A percentile compares a stretch with the other conserved stretches of the same genome.
Conservation (phyloP, 2,329 filamentous ascomycete genomes). For the Botrytis hyacinthi region DNA sequence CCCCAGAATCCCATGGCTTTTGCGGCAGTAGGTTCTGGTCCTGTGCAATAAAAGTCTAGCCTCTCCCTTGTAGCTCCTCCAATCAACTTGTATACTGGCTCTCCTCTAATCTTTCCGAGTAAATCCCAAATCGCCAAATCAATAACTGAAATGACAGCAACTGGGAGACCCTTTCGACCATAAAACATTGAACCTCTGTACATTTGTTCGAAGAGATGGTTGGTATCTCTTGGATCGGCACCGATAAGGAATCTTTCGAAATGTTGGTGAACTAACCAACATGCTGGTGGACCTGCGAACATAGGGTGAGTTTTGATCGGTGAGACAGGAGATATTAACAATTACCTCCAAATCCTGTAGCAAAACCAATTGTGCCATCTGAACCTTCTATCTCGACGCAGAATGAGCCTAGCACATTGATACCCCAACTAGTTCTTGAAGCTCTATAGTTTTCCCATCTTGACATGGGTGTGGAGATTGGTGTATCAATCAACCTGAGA, state of each 20-base stretch:
- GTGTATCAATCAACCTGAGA: conserved; percentile 80
- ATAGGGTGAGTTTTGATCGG: conserved; percentile 18
- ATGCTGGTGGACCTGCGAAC: conserved; percentile 70
- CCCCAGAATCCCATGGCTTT: conserved; percentile 87
- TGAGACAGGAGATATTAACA: background rate
- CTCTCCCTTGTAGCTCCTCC: conserved; percentile 83
- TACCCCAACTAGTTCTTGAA: conserved; percentile 89
- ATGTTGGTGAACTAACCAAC: conserved; percentile 91
- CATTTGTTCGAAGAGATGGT: conserved; percentile 94
- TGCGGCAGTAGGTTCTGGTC: conserved; percentile 76
- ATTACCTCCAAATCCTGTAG: conserved; percentile 82
- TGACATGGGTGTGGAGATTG: conserved; percentile 91
- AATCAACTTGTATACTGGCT: conserved; percentile 93
- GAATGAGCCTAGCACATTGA: conserved; percentile 92
- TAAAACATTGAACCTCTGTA: conserved; percentile 97
- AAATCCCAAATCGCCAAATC: conserved; percentile 93
- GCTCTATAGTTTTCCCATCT: conserved; percentile 84
- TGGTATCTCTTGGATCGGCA: conserved; percentile 85
- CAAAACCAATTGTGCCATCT: conserved; percentile 91
- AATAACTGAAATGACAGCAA: conserved; percentile 91
- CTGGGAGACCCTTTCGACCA: conserved; percentile 84
- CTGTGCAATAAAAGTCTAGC: conserved; percentile 92
- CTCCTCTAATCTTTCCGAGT: conserved; percentile 83
- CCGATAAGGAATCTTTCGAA: conserved; percentile 90
- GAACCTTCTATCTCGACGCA: conserved; percentile 84